phyloP scores from a whole-genome alignment of 371 early-diverging fungal genomes.

The Mucor piriformis region DNA sequence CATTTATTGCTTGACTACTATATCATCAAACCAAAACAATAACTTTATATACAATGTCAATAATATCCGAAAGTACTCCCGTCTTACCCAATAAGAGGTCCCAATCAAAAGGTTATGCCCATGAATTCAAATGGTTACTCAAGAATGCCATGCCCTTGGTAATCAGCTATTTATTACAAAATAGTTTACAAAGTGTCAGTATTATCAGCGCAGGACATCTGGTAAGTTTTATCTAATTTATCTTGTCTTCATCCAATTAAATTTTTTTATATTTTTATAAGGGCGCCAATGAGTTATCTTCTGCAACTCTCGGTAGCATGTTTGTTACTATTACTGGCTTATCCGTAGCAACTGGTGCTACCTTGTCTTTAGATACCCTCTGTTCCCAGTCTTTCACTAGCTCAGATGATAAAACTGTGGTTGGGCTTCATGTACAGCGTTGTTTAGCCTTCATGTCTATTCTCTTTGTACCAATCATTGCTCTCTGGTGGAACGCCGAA shows the following conservation, averaged over 20 bases:
- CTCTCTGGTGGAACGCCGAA: constrained; percentile 74
- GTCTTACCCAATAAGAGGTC: constrained; percentile 1
- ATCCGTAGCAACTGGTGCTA: constrained; percentile 76
- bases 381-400: constrained; percentile 85
- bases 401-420: constrained; percentile 60
- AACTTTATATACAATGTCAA: constrained; percentile 4
- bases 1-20: constrained; percentile 1
- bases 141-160: constrained; percentile 58
- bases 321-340: constrained; percentile 84
- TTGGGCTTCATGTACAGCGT: constrained; percentile 84
- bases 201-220: constrained; percentile 63
- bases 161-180: constrained; percentile 62
- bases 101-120: constrained; percentile 17
- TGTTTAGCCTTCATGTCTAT: constrained; percentile 69
- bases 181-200: constrained; percentile 62
- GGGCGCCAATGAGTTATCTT: constrained; percentile 75
- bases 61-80: constrained; percentile 12
- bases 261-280: constrained; percentile 9
- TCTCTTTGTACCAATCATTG: constrained; percentile 65
- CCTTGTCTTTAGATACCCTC: constrained; percentile 85
- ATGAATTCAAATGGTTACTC: constrained; percentile 46
- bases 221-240: constrained; percentile 21
- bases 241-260: constrained; percentile 15
- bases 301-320: constrained; percentile 77
- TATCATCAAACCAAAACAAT: background rate